Percentiles rank a stretch among this genome's conserved stretches.
phyloP scores from a whole-genome alignment of 1,139 yeast species.

The Yamadazyma dendronema region DNA sequence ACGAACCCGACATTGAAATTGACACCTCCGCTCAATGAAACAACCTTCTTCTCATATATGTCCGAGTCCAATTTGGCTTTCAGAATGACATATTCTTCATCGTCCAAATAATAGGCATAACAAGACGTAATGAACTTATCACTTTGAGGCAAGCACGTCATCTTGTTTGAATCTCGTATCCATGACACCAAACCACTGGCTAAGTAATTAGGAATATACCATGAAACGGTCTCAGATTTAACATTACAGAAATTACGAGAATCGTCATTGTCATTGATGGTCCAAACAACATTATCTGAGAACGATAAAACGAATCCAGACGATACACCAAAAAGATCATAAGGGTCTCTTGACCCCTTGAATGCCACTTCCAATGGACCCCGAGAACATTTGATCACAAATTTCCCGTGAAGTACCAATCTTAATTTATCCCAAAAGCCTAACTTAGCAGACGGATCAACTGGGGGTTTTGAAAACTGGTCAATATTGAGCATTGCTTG shows the following conservation, averaged over 20 bases:
- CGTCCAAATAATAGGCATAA: conserved; percentile 51
- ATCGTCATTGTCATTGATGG: conserved; percentile 40
- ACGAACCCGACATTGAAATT: conserved; percentile 56
- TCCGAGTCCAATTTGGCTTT: conserved; percentile 2
- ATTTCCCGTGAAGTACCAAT: conserved; percentile 48
- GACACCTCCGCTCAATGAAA: conserved; percentile 61
- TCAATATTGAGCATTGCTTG: conserved; percentile 79
- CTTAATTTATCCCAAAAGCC: conserved; percentile 63
- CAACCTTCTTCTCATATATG: conserved; percentile 48
- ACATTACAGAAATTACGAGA: conserved; percentile 38
- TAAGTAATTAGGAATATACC: conserved; percentile 61
- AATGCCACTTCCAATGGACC: conserved; percentile 52
- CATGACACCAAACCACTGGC: conserved; percentile 59
- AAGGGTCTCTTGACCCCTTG: conserved; percentile 48
- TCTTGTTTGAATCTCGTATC: conserved; percentile 49
- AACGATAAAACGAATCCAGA: conserved; percentile 44
- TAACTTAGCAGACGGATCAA: conserved; percentile 58
- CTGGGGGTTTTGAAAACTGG: conserved; percentile 76
- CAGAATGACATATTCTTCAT: conserved; percentile 12
- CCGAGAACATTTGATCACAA: conserved; percentile 29
- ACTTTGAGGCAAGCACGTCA: conserved; percentile 45
- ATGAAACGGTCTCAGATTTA: conserved; percentile 35
- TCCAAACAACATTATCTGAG: conserved; percentile 38
- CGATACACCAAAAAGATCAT: conserved; percentile 36
- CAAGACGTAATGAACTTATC: conserved; percentile 44